Base-by-base conservation (phyloP, 257 asterid genomes). In the Buddleja alternifolia region DNA sequence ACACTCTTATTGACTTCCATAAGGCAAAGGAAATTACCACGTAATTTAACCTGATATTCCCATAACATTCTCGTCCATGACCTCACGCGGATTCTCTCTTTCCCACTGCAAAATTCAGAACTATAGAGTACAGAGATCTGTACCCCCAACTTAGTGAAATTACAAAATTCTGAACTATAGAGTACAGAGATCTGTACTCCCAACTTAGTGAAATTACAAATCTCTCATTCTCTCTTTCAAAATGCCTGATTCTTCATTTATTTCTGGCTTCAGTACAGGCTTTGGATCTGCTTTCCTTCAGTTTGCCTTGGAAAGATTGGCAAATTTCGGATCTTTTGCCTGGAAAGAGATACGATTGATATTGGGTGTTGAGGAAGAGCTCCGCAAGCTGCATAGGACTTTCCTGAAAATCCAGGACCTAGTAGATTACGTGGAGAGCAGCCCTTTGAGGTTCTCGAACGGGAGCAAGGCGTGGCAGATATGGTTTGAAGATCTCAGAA, bases 311-410 rank as follows among this genome's bases (percentile, higher is more conserved):
- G 70, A 19, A 59, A 44, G 73, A 25, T 71, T 67, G 3, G 71
- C 44, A 2, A 71, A 32, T 2, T 55, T 63, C 7, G 57, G 64
- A 2, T 37, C 55, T 21, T 6, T 63, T 0, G 70, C 67, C 5
- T 53, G 63, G 60, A 32, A 12, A 9, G 50, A 61, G 51, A 17
- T 72, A 47, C 25, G 45, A 12, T 1, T 40, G 25, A 66, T 80
- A 41, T 55, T 56, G 66, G 58, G 72, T 17, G 76, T 71, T 4
- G 78, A 71, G 53, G 63, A 57, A 8, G 74, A 81, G 58, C 70
- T 74, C 16, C 73, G 78, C 19, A 77, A 69, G 12, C 20, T 81
- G 71, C 78, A 74, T 37, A 74, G 80, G 48, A 55, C 80, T 3
- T 64, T 48, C 24, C 37, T 45, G 17, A 81, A 57, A 44, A 19